Conservation (phyloP, 2,329 filamentous ascomycete species). For the Ramularia endophylla region DNA sequence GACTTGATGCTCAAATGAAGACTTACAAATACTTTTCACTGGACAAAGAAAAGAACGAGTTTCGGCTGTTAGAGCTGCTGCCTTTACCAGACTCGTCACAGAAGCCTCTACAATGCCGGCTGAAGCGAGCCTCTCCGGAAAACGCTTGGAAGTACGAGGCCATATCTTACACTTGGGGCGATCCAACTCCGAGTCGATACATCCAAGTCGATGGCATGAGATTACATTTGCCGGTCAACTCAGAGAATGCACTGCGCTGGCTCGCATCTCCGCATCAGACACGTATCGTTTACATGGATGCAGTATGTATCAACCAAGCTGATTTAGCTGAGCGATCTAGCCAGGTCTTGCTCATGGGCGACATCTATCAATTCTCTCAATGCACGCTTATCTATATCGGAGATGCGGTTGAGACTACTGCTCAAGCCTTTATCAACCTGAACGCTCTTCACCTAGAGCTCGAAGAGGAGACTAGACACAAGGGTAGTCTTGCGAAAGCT, state of each 20-base stretch:
- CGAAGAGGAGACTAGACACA: background rate
- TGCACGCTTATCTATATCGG: slow-evolving; percentile 1
- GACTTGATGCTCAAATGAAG: too few relatives aligned
- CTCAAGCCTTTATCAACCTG: background rate
- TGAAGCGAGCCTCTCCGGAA: background rate
- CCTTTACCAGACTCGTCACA: background rate
- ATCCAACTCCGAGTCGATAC: background rate
- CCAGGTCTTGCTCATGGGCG: slow-evolving; percentile 4
- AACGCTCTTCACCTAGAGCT: background rate
- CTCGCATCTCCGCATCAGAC: background rate
- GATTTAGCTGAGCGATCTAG: slow-evolving; percentile 2
- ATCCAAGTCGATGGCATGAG: slow-evolving; percentile 1
- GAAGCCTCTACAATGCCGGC: background rate
- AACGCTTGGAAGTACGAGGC: slow-evolving; percentile 1
- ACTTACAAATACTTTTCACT: background rate
- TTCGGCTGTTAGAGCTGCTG: slow-evolving; percentile 3
- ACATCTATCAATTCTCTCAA: background rate
- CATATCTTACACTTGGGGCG: slow-evolving; percentile 7
- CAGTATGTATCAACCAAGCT: slow-evolving; percentile 5
- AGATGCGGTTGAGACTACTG: background rate
- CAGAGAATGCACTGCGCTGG: background rate
- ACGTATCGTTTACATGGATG: slow-evolving; percentile 2
- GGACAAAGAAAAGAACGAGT: background rate
- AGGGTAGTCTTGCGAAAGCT: background rate
- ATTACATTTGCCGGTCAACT: background rate